These are phyloP conservation scores for Oryza meridionalis DNA, from an alignment of 176 grass and related monocot genomes.

Conservation along the genomic window DNA sequence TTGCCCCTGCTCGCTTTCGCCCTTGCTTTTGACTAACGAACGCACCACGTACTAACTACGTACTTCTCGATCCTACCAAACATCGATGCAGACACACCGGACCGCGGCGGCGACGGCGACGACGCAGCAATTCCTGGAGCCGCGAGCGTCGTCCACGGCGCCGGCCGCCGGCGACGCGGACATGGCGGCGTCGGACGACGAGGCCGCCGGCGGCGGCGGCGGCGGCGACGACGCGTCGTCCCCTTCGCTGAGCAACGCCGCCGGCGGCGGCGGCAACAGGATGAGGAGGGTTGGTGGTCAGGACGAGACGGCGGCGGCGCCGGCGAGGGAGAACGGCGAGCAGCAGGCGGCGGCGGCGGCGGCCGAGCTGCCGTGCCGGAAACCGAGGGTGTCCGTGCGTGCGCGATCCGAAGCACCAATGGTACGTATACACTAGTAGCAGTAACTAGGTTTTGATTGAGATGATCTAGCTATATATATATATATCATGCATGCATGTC, in stretches of 20 bases:
- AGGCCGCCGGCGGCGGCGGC: background rate
- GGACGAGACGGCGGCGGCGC: background rate
- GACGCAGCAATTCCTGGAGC: constrained; percentile 57
- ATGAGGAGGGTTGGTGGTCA: background rate
- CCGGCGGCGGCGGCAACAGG: background rate
- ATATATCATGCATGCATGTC: too few species aligned
- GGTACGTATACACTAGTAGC: constrained; percentile 29
- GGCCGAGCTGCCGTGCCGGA: constrained; percentile 65
- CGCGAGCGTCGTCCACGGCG: constrained; percentile 32
- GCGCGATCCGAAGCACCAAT: constrained; percentile 90
- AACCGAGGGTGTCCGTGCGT: constrained; percentile 85
- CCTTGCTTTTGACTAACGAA: constrained; percentile 54
- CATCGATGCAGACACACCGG: constrained; percentile 45
- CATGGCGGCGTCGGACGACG: constrained; percentile 28
- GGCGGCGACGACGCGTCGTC: constrained; percentile 8
- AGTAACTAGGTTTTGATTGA: background rate
- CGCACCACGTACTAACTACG: background rate
- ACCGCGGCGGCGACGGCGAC: background rate
- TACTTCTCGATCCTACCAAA: constrained; percentile 39
- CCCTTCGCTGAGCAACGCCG: constrained; percentile 37
- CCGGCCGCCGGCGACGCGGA: background rate
- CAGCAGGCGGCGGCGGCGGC: constrained; percentile 50
- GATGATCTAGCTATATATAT: background rate
- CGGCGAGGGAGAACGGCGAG: constrained; percentile 23
- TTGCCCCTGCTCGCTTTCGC: constrained; percentile 25